Base-by-base conservation (phyloP, 1,284 basidiomycete genomes). In the Leccinum pseudoinsigne region DNA sequence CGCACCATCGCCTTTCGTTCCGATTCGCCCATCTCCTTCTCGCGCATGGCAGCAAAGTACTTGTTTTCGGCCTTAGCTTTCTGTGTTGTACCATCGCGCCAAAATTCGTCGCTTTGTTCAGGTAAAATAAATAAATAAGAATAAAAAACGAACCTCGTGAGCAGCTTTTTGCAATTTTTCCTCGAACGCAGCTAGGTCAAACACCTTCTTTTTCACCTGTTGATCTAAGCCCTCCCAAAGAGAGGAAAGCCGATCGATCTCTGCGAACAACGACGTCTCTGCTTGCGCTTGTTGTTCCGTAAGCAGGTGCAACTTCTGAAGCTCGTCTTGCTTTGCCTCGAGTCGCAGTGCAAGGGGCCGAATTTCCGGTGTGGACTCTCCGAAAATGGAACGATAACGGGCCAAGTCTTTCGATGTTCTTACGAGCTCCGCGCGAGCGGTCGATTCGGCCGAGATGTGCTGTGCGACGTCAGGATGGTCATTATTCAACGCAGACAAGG, bases 31-130 rank as follows among this genome's bases (percentile, higher is more conserved):
- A 90, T 88, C 66, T 98, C 95, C 74, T 94, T 95, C 62, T 91
- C 88, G 38, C 94, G 88, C 90, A 97, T 94, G 5, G 91, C 89
- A 28, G 92, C 86, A 74, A 90, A 98, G 77, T 89, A 98, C 78
- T 95, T 97, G 81, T 95, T 97, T 71, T 98, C 96, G 21, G 93
- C 89, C 78, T 97, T 98, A 12, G 94, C 92, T 89, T 87, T 92
- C 86, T 91, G 70, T 55, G n/a, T 51, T 23, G 28, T 4, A 4
- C 16, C 31, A 11, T 36, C 47, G 6, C 6, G 1, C 11, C 57
- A 34, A 61, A 36, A 59, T 47, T 23, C 21, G 11, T 7, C n/a
- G 4, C 6, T 53, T 28, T n/a, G 26, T 14, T 53, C 51, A 53
- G 23, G 21, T 16, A 26, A 10, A 53, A 18, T 8, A 53, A 26